A percentile compares a stretch with the other conserved stretches of the same genome.
These are phyloP conservation scores for Blastobotrys illinoisensis DNA, from an alignment of 1,139 yeast species.

Conservation along the genomic window DNA sequence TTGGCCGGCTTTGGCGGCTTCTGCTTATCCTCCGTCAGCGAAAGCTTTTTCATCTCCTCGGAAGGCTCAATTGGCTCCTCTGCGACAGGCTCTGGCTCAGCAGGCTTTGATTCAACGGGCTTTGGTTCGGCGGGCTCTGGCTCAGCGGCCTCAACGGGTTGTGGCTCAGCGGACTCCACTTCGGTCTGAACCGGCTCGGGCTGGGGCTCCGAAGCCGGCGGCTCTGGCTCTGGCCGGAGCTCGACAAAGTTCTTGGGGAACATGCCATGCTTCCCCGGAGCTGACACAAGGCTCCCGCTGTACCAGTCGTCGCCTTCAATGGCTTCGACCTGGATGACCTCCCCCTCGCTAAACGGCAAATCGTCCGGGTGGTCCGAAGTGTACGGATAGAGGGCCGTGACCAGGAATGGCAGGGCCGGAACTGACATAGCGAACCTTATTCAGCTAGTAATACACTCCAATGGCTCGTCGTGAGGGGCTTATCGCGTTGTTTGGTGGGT, in stretches of 20 bases:
- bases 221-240: conserved; percentile 16
- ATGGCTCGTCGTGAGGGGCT: conserved; percentile 1
- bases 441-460: background rate
- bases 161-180: background rate
- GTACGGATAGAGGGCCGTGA: conserved; percentile 65
- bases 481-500: background rate
- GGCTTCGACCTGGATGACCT: conserved; percentile 63
- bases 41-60: background rate
- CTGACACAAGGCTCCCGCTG: conserved; percentile 55
- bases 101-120: background rate
- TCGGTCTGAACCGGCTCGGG: background rate
- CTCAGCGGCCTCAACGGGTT: conserved; percentile 2
- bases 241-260: conserved; percentile 86
- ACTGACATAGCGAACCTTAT: conserved; percentile 8
- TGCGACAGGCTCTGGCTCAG: background rate
- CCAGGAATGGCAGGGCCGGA: conserved; percentile 53
- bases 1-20: conserved; percentile 9
- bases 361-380: conserved; percentile 81
- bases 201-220: conserved; percentile 8
- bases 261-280: conserved; percentile 55
- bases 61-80: conserved; percentile 1
- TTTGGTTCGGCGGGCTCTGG: background rate
- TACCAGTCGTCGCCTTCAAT: conserved; percentile 92
- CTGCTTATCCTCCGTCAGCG: background rate
- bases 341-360: conserved; percentile 62